These are phyloP conservation scores for Sclerotinia nivalis DNA, from an alignment of 2,329 filamentous ascomycete species.

Conservation along the genomic window DNA sequence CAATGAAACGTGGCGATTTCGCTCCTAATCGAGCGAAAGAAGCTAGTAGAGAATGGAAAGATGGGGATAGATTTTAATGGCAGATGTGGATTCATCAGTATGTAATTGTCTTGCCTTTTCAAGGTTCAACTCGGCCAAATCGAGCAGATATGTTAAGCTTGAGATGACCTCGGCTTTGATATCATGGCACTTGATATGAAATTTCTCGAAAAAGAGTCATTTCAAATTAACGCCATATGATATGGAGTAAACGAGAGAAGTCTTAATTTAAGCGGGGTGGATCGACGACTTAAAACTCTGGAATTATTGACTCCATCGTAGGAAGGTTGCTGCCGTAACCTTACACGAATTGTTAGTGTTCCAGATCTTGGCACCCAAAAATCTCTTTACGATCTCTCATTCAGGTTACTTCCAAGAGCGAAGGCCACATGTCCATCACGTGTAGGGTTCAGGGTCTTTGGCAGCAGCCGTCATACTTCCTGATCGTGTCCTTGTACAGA, in stretches of 20 bases:
- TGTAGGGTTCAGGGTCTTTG: slow-evolving; percentile 2
- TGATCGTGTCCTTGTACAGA: background rate
- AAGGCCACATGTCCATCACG: slow-evolving; percentile 10
- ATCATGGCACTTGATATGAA: background rate
- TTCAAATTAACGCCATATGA: background rate
- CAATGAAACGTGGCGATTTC: slow-evolving; percentile 33
- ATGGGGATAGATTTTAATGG: slow-evolving; percentile 29
- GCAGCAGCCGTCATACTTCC: background rate
- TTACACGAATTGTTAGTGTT: background rate
- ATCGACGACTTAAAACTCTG: background rate
- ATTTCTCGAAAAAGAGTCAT: too few species aligned
- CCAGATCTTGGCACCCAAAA: background rate
- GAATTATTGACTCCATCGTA: background rate
- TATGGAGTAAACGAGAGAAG: background rate
- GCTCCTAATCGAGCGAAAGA: slow-evolving; percentile 32
- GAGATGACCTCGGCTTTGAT: background rate
- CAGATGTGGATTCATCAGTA: background rate
- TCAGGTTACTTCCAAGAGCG: background rate
- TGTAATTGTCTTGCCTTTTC: background rate
- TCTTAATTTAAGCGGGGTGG: background rate
- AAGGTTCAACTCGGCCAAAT: background rate
- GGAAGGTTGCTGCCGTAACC: background rate
- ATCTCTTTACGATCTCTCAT: background rate
- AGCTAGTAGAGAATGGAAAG: slow-evolving; percentile 31
- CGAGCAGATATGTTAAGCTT: background rate